These are phyloP conservation scores for Lignosus rhinocerotis DNA, from an alignment of 1,284 basidiomycete genomes.

Conservation along the genomic window DNA sequence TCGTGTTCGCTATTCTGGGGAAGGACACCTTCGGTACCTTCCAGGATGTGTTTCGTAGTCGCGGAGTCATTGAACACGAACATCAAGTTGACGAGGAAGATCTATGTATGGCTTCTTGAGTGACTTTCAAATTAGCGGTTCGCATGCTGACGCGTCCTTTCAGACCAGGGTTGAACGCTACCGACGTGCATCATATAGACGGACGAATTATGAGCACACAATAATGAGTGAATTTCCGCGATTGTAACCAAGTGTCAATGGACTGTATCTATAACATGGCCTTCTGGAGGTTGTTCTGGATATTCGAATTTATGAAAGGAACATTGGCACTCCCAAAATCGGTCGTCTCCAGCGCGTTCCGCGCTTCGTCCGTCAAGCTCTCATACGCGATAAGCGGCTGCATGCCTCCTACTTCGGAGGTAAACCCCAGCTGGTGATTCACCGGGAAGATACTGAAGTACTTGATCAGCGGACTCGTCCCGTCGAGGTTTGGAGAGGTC, in stretches of 20 bases:
- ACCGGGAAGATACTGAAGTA: slow-evolving; percentile 12
- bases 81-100: neutral
- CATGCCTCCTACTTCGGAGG: slow-evolving; percentile 6
- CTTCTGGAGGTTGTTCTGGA: slow-evolving; percentile 14
- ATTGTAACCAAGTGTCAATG: neutral
- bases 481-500: slow-evolving; percentile 6
- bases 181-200: neutral
- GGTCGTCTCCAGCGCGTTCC: slow-evolving; percentile 9
- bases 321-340: slow-evolving; percentile 12
- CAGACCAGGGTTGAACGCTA: neutral
- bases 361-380: slow-evolving; percentile 12
- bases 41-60: slow-evolving; percentile 36
- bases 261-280: neutral
- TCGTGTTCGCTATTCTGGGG: slow-evolving; percentile 67
- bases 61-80: neutral
- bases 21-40: slow-evolving; percentile 52
- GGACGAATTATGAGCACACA: neutral
- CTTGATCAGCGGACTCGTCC: slow-evolving; percentile 13
- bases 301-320: slow-evolving; percentile 12
- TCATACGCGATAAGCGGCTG: slow-evolving; percentile 15
- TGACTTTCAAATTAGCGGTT: neutral
- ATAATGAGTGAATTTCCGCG: neutral
- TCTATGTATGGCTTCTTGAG: neutral
- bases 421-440: slow-evolving; percentile 13
- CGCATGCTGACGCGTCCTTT: neutral